Conservation (phyloP, 2,329 filamentous ascomycete species). For the Sporothrix curviconia region DNA sequence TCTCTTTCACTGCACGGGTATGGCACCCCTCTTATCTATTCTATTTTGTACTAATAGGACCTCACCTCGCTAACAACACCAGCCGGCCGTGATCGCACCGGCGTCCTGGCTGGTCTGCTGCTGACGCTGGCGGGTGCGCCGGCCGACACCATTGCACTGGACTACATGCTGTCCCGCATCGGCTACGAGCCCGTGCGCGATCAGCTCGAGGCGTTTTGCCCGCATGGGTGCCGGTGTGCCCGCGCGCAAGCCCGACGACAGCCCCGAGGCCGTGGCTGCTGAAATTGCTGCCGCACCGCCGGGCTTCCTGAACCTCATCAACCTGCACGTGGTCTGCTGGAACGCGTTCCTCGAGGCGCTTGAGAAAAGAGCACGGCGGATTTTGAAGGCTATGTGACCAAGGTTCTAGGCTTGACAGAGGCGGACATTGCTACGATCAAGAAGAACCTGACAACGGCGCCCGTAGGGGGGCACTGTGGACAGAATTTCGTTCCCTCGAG, state of each 20-base stretch:
- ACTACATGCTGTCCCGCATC: constrained; percentile 50
- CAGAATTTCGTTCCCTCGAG: too few relatives aligned
- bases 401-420: constrained; percentile 38
- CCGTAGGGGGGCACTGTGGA: not conserved
- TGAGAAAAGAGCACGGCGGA: constrained; percentile 36
- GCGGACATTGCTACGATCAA: constrained; percentile 42
- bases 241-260: not conserved
- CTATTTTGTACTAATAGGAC: not conserved
- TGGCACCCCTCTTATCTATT: not conserved
- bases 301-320: constrained; percentile 44
- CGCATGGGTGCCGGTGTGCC: constrained; percentile 29
- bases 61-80: not conserved
- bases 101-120: constrained; percentile 45
- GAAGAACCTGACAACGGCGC: constrained; percentile 33
- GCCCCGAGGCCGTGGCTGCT: not conserved
- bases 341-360: constrained; percentile 39
- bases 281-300: constrained; percentile 32
- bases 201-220: constrained; percentile 38
- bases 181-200: constrained; percentile 46
- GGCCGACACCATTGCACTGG: constrained; percentile 36
- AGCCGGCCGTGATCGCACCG: constrained; percentile 51
- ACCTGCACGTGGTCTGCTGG: constrained; percentile 39
- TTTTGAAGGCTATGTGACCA: constrained; percentile 43
- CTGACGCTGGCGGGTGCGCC: constrained; percentile 43
- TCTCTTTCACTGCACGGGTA: constrained; percentile 50